Evolutionary conservation across 768 basidiomycete species (phyloP), one percentile per base, ranked within the genome.

Genomic region (Pleurotus cornucopiae): DNA sequence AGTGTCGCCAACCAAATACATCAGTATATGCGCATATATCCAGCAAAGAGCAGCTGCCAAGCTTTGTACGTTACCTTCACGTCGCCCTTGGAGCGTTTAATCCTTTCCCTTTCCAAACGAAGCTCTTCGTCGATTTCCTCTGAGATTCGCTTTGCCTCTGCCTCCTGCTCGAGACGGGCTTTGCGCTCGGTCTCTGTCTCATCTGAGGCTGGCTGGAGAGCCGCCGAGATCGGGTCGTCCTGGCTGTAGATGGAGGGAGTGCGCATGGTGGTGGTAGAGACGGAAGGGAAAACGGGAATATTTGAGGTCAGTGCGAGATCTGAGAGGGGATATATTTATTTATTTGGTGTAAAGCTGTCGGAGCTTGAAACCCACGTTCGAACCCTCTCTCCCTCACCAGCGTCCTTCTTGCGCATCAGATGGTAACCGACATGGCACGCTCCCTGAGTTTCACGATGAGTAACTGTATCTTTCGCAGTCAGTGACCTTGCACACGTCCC

Each of bases 401-500:
- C 20, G 51, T 37, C 51, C 55, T 57, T 62, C 57, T 20, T 59
- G 60, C 60, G 61, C 63, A 63, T 61, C 62, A 65, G 54, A 26
- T 59, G 62, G 63, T 61, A 63, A 49, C 47, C 18, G 23, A 49
- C 30, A 48, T 23, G 40, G n/a, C 30, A 34, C 30, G 2, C 38
- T 25, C 56, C 60, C 51, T 63, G 57, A 63, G 52, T 57, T 53
- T 53, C 39, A 41, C 51, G 39, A 39, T 53, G 41, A 41, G 6
- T 53, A 18, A 53, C 39, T 25, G 48, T 46, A 11, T 57, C 41
- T 60, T 45, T 47, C 57, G 12, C 63, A 93, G 95, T 96, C 96
- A 56, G 94, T 97, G 40, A 98, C 95, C 5, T 78, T 98, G 51
- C 89, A 98, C 69, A 98, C 95, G 0, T 83, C 88, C n/a, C 88